Evolutionary conservation across 164 flowering plant species (phyloP).

Genomic region (Cinnamomum micranthum): DNA sequence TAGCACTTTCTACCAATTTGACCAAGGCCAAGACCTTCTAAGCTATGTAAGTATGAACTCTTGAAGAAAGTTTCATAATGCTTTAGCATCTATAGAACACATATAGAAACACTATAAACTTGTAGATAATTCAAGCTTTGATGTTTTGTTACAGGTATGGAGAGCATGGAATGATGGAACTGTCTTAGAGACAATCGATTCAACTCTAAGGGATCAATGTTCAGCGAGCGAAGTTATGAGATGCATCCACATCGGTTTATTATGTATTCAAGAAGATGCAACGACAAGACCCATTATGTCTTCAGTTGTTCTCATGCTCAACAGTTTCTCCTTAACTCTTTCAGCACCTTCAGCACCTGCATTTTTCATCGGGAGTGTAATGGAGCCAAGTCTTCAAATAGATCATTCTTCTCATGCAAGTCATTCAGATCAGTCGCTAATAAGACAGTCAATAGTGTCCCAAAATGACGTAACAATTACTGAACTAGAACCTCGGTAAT

Average conservation of each 20-base stretch:
- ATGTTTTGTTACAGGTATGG: conserved; percentile 17
- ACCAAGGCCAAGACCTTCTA: too few species aligned
- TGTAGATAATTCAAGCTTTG: too few species aligned
- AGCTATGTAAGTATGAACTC: too few species aligned
- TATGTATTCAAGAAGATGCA: conserved; percentile 23
- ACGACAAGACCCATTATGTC: conserved; percentile 22
- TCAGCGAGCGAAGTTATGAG: conserved; percentile 12
- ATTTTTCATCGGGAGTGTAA: conserved; percentile 11
- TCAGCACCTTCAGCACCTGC: conserved; percentile 29
- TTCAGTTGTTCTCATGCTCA: conserved; percentile 16
- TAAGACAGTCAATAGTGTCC: neutral
- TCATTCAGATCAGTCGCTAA: neutral
- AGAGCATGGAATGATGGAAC: conserved; percentile 16
- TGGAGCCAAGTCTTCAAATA: neutral
- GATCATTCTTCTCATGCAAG: neutral
- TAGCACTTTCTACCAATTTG: too few species aligned
- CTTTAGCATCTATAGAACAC: too few species aligned
- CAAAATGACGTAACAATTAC: conserved; percentile 4
- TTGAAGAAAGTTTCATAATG: too few species aligned
- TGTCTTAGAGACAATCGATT: conserved; percentile 11
- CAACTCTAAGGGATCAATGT: conserved; percentile 6
- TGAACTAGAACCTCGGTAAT: conserved; percentile 1
- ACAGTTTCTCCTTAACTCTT: conserved; percentile 14
- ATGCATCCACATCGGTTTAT: conserved; percentile 24
- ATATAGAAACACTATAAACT: too few species aligned